Percentiles rank a stretch among this genome's conserved stretches.
Evolutionary conservation across 768 basidiomycete genomes (phyloP).

Genomic region (Leccinum aurantiacum): DNA sequence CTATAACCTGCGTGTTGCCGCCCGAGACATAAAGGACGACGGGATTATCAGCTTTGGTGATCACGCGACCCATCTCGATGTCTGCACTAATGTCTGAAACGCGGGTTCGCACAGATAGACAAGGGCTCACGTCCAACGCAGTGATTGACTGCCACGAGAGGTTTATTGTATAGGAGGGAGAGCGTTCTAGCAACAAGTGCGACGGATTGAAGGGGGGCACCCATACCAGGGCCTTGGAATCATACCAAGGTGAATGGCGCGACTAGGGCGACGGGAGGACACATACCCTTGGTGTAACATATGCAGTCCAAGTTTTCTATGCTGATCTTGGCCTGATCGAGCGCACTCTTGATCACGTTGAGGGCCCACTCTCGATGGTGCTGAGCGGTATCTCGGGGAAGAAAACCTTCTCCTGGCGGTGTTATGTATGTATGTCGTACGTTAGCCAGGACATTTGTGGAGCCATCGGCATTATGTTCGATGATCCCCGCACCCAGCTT

Average conservation of each 20-base stretch:
- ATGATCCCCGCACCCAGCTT: conserved; percentile 95
- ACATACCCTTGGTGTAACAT: conserved; percentile 91
- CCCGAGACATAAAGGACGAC: conserved; percentile 98
- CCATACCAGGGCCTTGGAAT: conserved; percentile 93
- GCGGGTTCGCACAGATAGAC: neutral
- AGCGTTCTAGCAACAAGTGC: conserved; percentile 91
- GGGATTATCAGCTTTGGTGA: conserved; percentile 93
- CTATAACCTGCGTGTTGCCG: conserved; percentile 98
- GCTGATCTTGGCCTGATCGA: conserved; percentile 63
- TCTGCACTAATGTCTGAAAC: conserved; percentile 48
- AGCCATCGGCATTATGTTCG: conserved; percentile 72
- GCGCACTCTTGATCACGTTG: conserved; percentile 74
- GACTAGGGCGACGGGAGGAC: neutral
- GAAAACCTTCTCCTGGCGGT: conserved; percentile 96
- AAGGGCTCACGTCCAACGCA: conserved; percentile 86
- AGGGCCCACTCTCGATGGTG: conserved; percentile 95
- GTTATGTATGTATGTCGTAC: conserved; percentile 98
- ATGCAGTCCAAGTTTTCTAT: conserved; percentile 89
- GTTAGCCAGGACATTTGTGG: conserved; percentile 81
- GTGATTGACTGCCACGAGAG: conserved; percentile 97
- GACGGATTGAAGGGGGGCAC: conserved; percentile 92
- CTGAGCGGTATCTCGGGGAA: conserved; percentile 91
- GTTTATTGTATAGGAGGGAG: conserved; percentile 84
- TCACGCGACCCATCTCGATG: conserved; percentile 97
- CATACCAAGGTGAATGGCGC: conserved; percentile 1